Conservation (phyloP, 225 moss, liverwort and hornwort genomes). For the Takakia lepidozioides region DNA sequence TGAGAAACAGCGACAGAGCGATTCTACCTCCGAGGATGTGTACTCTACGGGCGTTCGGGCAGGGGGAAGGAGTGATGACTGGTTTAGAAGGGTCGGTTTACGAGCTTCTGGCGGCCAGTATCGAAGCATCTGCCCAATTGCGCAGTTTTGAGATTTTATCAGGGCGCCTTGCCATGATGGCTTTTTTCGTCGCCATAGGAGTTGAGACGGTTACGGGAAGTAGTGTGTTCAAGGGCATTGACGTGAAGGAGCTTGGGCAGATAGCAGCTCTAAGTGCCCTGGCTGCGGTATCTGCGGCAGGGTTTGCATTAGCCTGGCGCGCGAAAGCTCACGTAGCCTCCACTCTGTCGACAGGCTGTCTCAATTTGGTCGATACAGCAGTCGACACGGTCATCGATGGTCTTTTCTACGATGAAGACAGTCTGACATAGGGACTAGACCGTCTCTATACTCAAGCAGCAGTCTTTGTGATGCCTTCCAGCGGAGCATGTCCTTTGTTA, state of each 20-base stretch:
- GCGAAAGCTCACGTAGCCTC: constrained; percentile 68
- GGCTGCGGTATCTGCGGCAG: constrained; percentile 66
- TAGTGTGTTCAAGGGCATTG: constrained; percentile 79
- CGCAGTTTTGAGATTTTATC: constrained; percentile 90
- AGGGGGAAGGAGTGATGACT: constrained; percentile 67
- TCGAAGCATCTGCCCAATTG: constrained; percentile 80
- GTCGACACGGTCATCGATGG: constrained; percentile 89
- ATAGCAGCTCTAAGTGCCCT: constrained; percentile 64
- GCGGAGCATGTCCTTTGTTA: too few relatives aligned
- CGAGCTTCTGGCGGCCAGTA: constrained; percentile 90
- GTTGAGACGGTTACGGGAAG: constrained; percentile 76
- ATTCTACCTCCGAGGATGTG: constrained; percentile 68
- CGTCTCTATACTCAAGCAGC: too few relatives aligned
- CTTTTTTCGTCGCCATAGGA: constrained; percentile 77
- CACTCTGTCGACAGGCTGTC: constrained; percentile 66
- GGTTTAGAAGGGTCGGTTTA: constrained; percentile 74
- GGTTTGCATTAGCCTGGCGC: constrained; percentile 89
- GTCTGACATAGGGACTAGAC: too few relatives aligned
- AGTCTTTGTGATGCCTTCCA: too few relatives aligned
- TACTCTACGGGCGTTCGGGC: constrained; percentile 85
- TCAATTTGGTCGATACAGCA: constrained; percentile 77
- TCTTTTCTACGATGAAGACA: constrained; percentile 90
- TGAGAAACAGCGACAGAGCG: constrained; percentile 11
- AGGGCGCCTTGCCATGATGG: constrained; percentile 94
- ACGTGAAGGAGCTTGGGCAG: constrained; percentile 46